phyloP scores from a whole-genome alignment of 1,284 basidiomycete species.

The Ustilago loliicola region DNA sequence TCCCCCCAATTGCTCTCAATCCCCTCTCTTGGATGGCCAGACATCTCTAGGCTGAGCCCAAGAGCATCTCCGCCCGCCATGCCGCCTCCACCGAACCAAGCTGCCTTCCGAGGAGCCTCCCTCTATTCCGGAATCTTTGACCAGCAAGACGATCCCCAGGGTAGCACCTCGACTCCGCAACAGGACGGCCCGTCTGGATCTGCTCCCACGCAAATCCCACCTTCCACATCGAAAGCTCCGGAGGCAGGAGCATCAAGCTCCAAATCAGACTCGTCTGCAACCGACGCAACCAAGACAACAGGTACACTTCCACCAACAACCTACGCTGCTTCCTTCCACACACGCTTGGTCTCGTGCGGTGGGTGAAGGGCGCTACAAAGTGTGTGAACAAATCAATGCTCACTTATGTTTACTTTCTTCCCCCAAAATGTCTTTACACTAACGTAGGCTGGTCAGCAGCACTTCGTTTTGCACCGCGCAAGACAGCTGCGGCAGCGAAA shows the following conservation, averaged over 20 bases:
- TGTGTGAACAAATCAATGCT: slow-evolving; percentile 32
- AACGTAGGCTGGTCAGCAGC: slow-evolving; percentile 59
- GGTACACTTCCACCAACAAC: slow-evolving; percentile 42
- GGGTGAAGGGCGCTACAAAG: neutral
- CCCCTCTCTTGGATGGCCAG: neutral
- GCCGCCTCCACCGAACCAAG: slow-evolving; percentile 21
- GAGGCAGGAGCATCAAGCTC: neutral
- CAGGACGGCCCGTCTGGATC: neutral
- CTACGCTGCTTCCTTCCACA: slow-evolving; percentile 6
- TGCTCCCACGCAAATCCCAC: no score
- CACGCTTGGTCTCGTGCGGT: neutral
- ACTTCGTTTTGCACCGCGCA: slow-evolving; percentile 58
- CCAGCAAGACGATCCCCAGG: neutral
- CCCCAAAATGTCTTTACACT: neutral
- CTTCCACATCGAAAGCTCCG: neutral
- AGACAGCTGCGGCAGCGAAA: slow-evolving; percentile 27
- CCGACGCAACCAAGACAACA: slow-evolving; percentile 36
- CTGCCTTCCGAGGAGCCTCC: slow-evolving; percentile 43
- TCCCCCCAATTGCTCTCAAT: neutral
- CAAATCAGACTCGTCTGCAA: neutral
- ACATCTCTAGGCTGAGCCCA: neutral
- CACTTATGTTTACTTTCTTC: slow-evolving; percentile 27
- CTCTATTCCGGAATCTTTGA: slow-evolving; percentile 59
- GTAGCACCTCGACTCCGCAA: neutral
- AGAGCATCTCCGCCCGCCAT: slow-evolving; percentile 10